Conservation (phyloP, 495 filamentous ascomycete genomes). For the Pyrenula aspistea region DNA sequence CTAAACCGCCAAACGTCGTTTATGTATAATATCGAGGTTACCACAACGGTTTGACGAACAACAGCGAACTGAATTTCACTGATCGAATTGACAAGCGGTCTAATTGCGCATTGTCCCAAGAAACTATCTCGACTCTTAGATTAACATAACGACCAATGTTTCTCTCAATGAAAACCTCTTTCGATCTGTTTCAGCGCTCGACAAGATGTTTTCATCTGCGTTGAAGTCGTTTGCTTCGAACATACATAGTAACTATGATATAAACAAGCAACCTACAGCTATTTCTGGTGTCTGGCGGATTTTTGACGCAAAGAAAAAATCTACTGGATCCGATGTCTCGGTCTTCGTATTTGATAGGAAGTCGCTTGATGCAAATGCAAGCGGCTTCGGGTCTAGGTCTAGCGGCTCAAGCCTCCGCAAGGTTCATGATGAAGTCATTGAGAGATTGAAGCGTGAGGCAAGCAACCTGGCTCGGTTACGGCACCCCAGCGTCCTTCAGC, state of each 20-base stretch:
- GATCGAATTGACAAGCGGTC: too few relatives aligned
- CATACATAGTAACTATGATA: conserved; percentile 79
- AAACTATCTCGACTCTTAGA: too few relatives aligned
- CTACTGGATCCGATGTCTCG: conserved; percentile 73
- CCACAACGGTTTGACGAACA: too few relatives aligned
- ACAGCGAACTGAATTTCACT: too few relatives aligned
- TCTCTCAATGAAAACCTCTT: too few relatives aligned
- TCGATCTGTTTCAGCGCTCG: not conserved
- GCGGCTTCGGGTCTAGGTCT: conserved; percentile 44
- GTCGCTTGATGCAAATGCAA: conserved; percentile 56
- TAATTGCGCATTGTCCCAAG: too few relatives aligned
- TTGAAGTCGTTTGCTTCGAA: conserved; percentile 87
- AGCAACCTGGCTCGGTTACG: conserved; percentile 73
- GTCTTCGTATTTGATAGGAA: conserved; percentile 94
- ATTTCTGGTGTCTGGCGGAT: conserved; percentile 92
- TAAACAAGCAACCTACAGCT: conserved; percentile 55
- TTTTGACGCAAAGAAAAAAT: conserved; percentile 93
- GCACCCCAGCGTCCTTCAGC: conserved; percentile 84
- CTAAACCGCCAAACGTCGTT: not conserved
- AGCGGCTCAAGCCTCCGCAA: conserved; percentile 59
- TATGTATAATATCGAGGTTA: not conserved
- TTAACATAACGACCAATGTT: too few relatives aligned
- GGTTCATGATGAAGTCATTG: conserved; percentile 76
- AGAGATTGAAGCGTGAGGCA: conserved; percentile 82
- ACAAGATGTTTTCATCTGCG: conserved; percentile 76